Evolutionary conservation across 2,329 filamentous ascomycete genomes (phyloP), one percentile per base, ranked within the genome.

Genomic region (Penicillium janthinellum): DNA sequence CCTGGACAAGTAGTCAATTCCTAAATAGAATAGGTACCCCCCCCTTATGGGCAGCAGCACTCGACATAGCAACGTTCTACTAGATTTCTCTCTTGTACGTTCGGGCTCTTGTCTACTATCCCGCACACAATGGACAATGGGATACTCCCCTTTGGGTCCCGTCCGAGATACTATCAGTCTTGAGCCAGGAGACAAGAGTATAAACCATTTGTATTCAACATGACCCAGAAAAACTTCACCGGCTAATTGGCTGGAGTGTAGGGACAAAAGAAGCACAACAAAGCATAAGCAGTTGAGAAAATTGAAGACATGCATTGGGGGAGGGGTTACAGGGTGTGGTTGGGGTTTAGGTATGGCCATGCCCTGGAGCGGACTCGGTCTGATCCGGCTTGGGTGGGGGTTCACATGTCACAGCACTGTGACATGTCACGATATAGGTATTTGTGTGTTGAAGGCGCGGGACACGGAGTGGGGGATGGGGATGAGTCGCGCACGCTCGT

Each of bases 221-320:
- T 57, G 34, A 57, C 57, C 48, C 49, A 51, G 20, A 51, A 54
- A 25, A 57, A 60, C 54, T 50, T 60, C 57, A 60, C 60, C 57
- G 60, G 60, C 60, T 62, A 62, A 62, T 55, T 54, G 57, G 57
- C 60, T 57, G 35, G 45, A 60, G 54, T 54, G 57, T 48, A 52
- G 54, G 50, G 31, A 50, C 41, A 31, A 38, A 56, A 28, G 31
- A 47, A 25, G 48, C 50, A 56, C 42, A 47, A 52, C 22, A 35
- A 35, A 48, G 44, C 22, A 47, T 6, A 35, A 44, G 17, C 25
- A 15, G 35, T 28, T 38, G 38, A 53, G n/a, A 20, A 47, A 61
- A 55, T n/a, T 50, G 35, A 57, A 52, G 42, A 50, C 57, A 60
- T 62, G 57, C 48, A 60, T 58, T 55, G 45, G 49, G 50, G 54